Evolutionary conservation across 352 stramenopile species (phyloP).

Genomic region (Phytophthora foliorum): DNA sequence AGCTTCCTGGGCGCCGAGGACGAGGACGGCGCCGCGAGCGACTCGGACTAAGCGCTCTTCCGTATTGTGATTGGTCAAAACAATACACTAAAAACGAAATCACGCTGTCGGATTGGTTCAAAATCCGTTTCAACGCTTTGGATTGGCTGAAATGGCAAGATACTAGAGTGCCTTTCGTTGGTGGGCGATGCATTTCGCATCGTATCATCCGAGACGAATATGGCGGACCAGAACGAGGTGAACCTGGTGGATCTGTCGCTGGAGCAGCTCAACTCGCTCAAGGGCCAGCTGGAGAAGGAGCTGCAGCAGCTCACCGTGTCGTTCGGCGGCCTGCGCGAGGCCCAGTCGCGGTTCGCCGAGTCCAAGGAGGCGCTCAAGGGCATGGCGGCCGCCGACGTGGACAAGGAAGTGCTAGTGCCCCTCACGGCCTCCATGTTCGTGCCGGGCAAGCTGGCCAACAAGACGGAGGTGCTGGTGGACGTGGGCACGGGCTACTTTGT

Average conservation of each 20-base stretch:
- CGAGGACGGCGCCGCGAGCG: slow-evolving; percentile 35
- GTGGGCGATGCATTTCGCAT: slow-evolving; percentile 31
- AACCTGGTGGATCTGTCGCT: slow-evolving; percentile 92
- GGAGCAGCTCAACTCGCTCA: slow-evolving; percentile 94
- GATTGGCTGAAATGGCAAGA: slow-evolving; percentile 38
- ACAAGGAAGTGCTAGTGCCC: slow-evolving; percentile 94
- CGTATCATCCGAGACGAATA: slow-evolving; percentile 24
- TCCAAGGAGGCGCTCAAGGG: slow-evolving; percentile 79
- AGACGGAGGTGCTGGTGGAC: slow-evolving; percentile 93
- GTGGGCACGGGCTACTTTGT: slow-evolving; percentile 97
- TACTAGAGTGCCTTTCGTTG: slow-evolving; percentile 28
- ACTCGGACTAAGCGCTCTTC: slow-evolving; percentile 28
- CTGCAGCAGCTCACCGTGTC: slow-evolving; percentile 80
- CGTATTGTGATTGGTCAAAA: slow-evolving; percentile 44
- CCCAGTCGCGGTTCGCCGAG: slow-evolving; percentile 81
- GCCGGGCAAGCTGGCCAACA: slow-evolving; percentile 88
- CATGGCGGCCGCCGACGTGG: slow-evolving; percentile 65
- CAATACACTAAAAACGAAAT: slow-evolving; percentile 4
- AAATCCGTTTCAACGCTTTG: slow-evolving; percentile 1
- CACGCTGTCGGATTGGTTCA: slow-evolving; percentile 25
- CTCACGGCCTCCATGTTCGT: slow-evolving; percentile 97
- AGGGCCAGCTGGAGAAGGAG: slow-evolving; percentile 90
- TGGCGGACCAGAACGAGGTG: slow-evolving; percentile 71
- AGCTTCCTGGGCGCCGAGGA: slow-evolving; percentile 65
- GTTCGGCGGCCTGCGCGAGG: slow-evolving; percentile 77